Conservation (phyloP, 116 monocot genomes). For the Posidonia oceanica region DNA sequence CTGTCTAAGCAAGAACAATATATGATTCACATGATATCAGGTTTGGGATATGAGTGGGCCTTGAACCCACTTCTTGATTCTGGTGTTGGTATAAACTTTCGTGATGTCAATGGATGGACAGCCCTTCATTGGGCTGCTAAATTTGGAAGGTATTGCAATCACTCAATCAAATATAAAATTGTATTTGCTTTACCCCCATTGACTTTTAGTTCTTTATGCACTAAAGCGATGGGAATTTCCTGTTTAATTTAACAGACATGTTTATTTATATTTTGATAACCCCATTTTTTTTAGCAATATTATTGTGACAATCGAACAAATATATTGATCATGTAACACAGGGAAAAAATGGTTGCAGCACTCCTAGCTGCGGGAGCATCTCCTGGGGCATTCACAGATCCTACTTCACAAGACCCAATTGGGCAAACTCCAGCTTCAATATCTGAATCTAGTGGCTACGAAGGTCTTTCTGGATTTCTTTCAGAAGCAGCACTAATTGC, state of each 20-base stretch:
- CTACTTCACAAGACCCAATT: conserved; percentile 65
- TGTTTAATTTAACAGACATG: not conserved
- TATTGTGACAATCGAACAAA: not conserved
- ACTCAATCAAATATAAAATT: not conserved
- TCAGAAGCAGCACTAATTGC: conserved; percentile 67
- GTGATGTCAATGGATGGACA: conserved; percentile 91
- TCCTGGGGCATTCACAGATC: conserved; percentile 73
- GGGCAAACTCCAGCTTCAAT: conserved; percentile 77
- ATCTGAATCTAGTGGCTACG: conserved; percentile 46
- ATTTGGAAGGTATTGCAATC: conserved; percentile 66
- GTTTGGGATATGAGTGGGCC: conserved; percentile 89
- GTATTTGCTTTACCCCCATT: no score
- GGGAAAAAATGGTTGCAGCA: conserved; percentile 88
- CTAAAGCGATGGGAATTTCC: no score
- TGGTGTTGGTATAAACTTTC: conserved; percentile 86
- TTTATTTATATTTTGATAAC: not conserved
- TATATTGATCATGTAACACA: conserved; percentile 7
- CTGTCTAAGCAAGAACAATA: conserved; percentile 68
- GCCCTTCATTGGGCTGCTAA: conserved; percentile 97
- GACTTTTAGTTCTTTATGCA: no score
- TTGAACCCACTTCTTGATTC: conserved; percentile 47
- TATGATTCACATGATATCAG: conserved; percentile 78
- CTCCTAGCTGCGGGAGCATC: conserved; percentile 82
- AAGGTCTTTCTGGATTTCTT: conserved; percentile 85
- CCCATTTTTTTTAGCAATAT: not conserved